Evolutionary conservation across 306 rosid species (phyloP).

Genomic region (Calophaca sinica): DNA sequence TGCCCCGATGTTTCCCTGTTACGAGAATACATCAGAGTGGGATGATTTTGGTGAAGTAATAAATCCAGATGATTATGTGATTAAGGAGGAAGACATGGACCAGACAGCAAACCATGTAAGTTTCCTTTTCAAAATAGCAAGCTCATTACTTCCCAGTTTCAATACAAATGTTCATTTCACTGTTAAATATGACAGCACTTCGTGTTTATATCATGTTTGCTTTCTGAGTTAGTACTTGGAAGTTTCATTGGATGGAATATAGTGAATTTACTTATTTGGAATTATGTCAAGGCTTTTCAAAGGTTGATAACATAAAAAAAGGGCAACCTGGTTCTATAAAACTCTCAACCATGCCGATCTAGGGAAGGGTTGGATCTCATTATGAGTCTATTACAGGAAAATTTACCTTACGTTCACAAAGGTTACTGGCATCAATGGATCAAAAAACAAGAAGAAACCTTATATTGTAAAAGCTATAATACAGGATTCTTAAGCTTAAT

Average conservation of each 20-base stretch:
- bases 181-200: neutral
- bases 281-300: neutral
- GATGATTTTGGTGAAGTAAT: conserved; percentile 98
- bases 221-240: conserved; percentile 9
- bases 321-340: neutral
- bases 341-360: neutral
- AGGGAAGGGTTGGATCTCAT: neutral
- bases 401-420: neutral
- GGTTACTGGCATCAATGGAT: conserved; percentile 34
- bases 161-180: neutral
- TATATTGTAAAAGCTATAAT: conserved; percentile 23
- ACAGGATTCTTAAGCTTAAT: conserved; percentile 16
- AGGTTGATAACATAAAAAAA: neutral
- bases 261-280: conserved; percentile 6
- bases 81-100: conserved; percentile 95
- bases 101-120: conserved; percentile 69
- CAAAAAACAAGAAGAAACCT: conserved; percentile 16
- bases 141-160: conserved; percentile 6
- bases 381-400: neutral
- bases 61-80: conserved; percentile 97
- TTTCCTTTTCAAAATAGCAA: conserved; percentile 41
- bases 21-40: conserved; percentile 82
- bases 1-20: conserved; percentile 92
- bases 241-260: conserved; percentile 22
- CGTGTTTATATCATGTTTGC: conserved; percentile 25